Evolutionary conservation across 164 flowering plant genomes (phyloP).

Genomic region (Vitis cinerea): DNA sequence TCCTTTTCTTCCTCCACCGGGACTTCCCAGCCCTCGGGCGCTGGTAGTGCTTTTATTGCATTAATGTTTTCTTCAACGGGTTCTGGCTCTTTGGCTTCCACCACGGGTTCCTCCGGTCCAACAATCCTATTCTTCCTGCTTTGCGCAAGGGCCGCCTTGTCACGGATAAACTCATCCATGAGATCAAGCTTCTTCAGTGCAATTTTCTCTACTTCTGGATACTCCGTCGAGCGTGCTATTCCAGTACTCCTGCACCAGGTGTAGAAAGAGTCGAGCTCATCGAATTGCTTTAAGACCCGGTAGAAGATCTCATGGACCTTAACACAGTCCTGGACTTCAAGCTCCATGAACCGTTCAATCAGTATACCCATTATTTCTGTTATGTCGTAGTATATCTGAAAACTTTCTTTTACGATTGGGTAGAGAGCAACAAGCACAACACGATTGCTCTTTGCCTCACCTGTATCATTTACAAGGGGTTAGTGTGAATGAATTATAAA

Average conservation of each 20-base stretch:
- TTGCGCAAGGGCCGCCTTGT: conserved; percentile 28
- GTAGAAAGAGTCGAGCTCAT: conserved; percentile 43
- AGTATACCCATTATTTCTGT: conserved; percentile 36
- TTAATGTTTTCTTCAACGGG: conserved; percentile 40
- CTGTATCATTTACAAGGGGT: conserved; percentile 17
- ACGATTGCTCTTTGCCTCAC: conserved; percentile 41
- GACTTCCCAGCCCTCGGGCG: conserved; percentile 42
- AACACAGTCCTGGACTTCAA: conserved; percentile 32
- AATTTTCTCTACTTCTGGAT: conserved; percentile 50
- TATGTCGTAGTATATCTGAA: conserved; percentile 43
- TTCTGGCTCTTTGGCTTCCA: conserved; percentile 15
- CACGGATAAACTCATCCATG: conserved; percentile 46
- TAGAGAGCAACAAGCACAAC: conserved; percentile 46
- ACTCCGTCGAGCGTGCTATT: conserved; percentile 42
- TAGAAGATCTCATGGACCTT: conserved; percentile 39
- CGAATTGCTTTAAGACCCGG: conserved; percentile 38
- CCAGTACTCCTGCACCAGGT: conserved; percentile 42
- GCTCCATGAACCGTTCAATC: conserved; percentile 44
- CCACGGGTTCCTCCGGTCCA: background rate
- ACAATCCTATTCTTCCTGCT: conserved; percentile 7
- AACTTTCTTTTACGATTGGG: conserved; percentile 46
- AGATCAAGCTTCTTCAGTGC: conserved; percentile 38
- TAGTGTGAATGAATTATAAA: background rate
- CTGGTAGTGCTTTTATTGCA: conserved; percentile 56
- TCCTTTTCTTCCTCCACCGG: conserved; percentile 11